Evolutionary conservation across 257 asterid species (phyloP).

Genomic region (Scutellaria galericulata): DNA sequence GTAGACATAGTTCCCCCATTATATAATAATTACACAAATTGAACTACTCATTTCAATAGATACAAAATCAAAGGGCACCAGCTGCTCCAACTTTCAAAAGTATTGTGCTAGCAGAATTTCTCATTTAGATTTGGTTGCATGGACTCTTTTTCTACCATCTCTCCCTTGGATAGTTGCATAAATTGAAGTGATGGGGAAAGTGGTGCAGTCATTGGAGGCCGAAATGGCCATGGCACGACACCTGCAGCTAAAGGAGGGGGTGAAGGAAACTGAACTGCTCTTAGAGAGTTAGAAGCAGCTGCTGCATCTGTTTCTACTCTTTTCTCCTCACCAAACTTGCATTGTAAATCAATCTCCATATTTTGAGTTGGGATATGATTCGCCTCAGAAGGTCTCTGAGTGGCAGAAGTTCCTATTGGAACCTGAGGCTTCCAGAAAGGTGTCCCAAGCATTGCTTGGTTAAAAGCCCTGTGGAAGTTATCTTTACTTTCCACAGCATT

Average conservation of each 20-base stretch:
- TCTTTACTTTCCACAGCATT: slow-evolving; percentile 49
- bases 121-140: slow-evolving; percentile 45
- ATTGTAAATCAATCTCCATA: slow-evolving; percentile 66
- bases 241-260: slow-evolving; percentile 54
- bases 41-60: background rate
- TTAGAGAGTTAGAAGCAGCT: slow-evolving; percentile 41
- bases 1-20: background rate
- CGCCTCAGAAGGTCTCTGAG: too few species aligned
- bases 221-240: slow-evolving; percentile 61
- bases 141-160: slow-evolving; percentile 43
- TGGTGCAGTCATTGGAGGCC: slow-evolving; percentile 41
- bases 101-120: slow-evolving; percentile 25
- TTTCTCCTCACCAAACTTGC: slow-evolving; percentile 49
- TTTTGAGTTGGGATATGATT: slow-evolving; percentile 36
- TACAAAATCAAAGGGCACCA: background rate
- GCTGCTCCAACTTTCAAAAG: background rate
- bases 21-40: background rate
- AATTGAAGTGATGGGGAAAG: slow-evolving; percentile 35
- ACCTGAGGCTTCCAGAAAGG: slow-evolving; percentile 52
- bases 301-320: slow-evolving; percentile 39
- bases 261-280: slow-evolving; percentile 47
- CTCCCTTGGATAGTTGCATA: slow-evolving; percentile 41
- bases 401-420: too few species aligned
- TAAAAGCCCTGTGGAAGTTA: slow-evolving; percentile 41
- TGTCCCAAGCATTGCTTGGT: slow-evolving; percentile 34